Percentiles rank a stretch among this genome's conserved stretches.
Conservation (phyloP, 495 filamentous ascomycete genomes). For the Xylaria cubensis region DNA sequence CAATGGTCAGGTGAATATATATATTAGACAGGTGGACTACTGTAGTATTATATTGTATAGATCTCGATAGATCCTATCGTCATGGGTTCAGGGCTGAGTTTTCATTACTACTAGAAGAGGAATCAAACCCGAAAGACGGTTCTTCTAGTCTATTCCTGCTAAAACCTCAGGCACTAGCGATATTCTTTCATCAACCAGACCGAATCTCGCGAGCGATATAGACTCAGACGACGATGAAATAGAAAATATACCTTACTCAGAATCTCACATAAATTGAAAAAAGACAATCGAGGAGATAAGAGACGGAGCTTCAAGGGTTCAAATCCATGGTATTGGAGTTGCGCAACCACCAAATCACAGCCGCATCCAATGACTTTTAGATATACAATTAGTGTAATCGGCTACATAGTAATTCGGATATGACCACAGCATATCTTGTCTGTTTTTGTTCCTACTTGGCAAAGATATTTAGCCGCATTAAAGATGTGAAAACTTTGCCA, state of each 20-base stretch:
- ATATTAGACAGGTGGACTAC: neutral
- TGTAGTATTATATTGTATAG: neutral
- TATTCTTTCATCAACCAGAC: neutral
- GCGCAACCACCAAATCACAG: neutral
- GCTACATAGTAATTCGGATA: neutral
- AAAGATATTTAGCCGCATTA: neutral
- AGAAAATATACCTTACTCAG: neutral
- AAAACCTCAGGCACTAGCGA: neutral
- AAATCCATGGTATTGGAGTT: neutral
- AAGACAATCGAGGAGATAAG: neutral
- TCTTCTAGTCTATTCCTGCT: neutral
- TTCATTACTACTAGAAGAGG: neutral
- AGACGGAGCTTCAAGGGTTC: neutral
- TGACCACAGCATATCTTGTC: neutral
- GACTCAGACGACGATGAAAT: neutral
- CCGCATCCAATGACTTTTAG: neutral
- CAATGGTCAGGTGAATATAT: neutral
- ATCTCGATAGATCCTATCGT: neutral
- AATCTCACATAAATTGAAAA: neutral
- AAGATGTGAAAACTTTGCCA: neutral
- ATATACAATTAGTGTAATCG: neutral
- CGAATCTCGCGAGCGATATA: neutral
- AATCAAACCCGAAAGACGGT: neutral
- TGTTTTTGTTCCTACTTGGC: neutral
- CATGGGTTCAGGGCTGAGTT: neutral